A percentile compares a stretch with the other conserved stretches of the same genome.
Evolutionary conservation across 2,329 filamentous ascomycete species (phyloP).

Genomic region (Elsinoe batatas): DNA sequence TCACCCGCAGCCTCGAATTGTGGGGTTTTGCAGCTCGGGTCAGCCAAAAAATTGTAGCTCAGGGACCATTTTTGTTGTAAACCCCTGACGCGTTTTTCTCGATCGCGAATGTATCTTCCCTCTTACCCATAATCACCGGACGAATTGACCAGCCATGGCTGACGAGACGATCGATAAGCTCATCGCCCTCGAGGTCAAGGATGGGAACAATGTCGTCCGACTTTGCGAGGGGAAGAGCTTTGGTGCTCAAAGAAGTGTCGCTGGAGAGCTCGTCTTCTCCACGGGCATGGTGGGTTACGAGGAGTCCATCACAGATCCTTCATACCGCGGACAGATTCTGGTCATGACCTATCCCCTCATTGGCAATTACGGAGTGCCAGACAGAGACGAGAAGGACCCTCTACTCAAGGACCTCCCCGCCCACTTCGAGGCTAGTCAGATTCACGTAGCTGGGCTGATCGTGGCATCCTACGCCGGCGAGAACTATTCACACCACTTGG

Average conservation of each 20-base stretch:
- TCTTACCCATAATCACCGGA: not conserved
- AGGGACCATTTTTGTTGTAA: not conserved
- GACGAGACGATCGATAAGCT: constrained; percentile 27
- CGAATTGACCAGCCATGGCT: constrained; percentile 14
- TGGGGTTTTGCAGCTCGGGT: constrained; percentile 1
- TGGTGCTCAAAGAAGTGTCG: constrained; percentile 85
- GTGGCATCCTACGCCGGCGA: constrained; percentile 88
- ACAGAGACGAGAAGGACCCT: constrained; percentile 72
- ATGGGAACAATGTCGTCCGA: constrained; percentile 53
- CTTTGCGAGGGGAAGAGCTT: constrained; percentile 93
- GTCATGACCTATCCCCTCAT: constrained; percentile 93
- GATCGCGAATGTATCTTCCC: not conserved
- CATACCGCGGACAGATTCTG: constrained; percentile 85
- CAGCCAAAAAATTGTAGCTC: constrained; percentile 9
- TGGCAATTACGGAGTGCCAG: constrained; percentile 95
- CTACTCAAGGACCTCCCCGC: constrained; percentile 78
- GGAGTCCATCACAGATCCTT: constrained; percentile 81
- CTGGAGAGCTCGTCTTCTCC: constrained; percentile 97
- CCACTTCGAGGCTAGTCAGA: constrained; percentile 84
- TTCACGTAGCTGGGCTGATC: constrained; percentile 88
- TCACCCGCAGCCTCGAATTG: constrained; percentile 3
- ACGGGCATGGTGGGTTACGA: constrained; percentile 99
- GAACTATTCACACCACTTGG: constrained; percentile 90
- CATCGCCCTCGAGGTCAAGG: constrained; percentile 83
- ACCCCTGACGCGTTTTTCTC: constrained; percentile 10